Conservation (phyloP, 2,329 filamentous ascomycete genomes). For the Penicillium sp. region DNA sequence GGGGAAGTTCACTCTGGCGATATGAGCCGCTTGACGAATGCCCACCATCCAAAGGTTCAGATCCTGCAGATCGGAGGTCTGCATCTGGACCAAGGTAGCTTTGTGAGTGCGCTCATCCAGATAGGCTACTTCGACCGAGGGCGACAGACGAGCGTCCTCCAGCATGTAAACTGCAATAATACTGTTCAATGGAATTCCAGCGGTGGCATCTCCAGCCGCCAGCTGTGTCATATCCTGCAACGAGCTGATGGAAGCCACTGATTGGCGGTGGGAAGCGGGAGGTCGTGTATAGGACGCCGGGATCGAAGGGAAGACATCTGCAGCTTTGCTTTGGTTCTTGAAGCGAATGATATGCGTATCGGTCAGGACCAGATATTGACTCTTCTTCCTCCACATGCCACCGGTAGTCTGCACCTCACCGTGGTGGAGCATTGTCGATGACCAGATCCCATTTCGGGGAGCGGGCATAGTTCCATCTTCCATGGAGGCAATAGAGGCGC, state of each 20-base stretch:
- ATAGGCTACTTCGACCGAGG: conserved; percentile 68
- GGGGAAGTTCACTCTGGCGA: conserved; percentile 54
- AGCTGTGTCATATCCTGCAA: conserved; percentile 63
- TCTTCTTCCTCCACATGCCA: conserved; percentile 71
- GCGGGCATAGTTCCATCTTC: conserved; percentile 48
- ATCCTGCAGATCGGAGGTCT: conserved; percentile 65
- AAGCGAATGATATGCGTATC: conserved; percentile 69
- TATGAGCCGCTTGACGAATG: conserved; percentile 62
- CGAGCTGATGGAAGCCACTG: conserved; percentile 61
- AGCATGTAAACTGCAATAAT: conserved; percentile 68
- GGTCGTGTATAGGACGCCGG: conserved; percentile 42
- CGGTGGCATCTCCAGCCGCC: conserved; percentile 57
- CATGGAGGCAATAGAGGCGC: conserved; percentile 55
- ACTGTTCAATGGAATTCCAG: conserved; percentile 62
- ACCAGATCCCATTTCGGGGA: conserved; percentile 42
- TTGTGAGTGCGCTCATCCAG: conserved; percentile 65
- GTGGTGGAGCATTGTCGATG: conserved; percentile 60
- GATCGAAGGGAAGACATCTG: conserved; percentile 62
- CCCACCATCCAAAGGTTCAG: conserved; percentile 66
- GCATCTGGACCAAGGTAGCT: conserved; percentile 64
- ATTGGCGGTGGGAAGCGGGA: conserved; percentile 56
- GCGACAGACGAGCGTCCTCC: conserved; percentile 67
- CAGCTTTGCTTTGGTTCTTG: conserved; percentile 67
- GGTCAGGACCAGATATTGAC: conserved; percentile 71
- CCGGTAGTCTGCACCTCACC: conserved; percentile 71